These are phyloP conservation scores for Ashbya aceris DNA, from an alignment of 1,139 yeast species.

Conservation along the genomic window DNA sequence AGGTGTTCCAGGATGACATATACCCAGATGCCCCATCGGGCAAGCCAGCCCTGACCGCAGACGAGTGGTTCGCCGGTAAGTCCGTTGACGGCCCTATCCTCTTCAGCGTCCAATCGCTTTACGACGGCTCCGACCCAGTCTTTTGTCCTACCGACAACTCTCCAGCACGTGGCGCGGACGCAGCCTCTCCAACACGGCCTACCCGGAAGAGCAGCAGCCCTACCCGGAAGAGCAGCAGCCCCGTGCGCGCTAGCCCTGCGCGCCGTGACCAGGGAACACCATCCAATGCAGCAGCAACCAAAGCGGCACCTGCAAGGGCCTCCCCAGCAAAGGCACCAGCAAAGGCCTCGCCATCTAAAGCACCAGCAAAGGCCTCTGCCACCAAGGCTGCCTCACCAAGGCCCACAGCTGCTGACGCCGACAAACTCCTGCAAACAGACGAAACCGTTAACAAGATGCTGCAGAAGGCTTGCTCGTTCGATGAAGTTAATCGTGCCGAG, in stretches of 20 bases:
- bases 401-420: constrained; percentile 23
- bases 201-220: background rate
- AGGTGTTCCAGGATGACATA: constrained; percentile 84
- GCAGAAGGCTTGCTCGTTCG: constrained; percentile 41
- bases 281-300: constrained; percentile 5
- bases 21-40: constrained; percentile 85
- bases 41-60: constrained; percentile 67
- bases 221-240: background rate
- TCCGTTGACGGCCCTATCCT: constrained; percentile 74
- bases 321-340: constrained; percentile 8
- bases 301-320: constrained; percentile 2
- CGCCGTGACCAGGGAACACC: constrained; percentile 2
- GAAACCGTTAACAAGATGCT: constrained; percentile 40
- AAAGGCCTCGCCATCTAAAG: background rate
- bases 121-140: constrained; percentile 58
- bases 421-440: constrained; percentile 40
- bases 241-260: constrained; percentile 5
- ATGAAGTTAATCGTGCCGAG: constrained; percentile 33
- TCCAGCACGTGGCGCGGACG: constrained; percentile 1
- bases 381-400: background rate
- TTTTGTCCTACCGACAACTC: constrained; percentile 18
- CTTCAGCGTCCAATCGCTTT: constrained; percentile 64
- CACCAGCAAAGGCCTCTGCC: constrained; percentile 2
- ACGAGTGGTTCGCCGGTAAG: constrained; percentile 74
- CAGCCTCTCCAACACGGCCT: constrained; percentile 7